phyloP scores from a whole-genome alignment of 352 stramenopile species.

The Salisapilia sapeloensis region DNA sequence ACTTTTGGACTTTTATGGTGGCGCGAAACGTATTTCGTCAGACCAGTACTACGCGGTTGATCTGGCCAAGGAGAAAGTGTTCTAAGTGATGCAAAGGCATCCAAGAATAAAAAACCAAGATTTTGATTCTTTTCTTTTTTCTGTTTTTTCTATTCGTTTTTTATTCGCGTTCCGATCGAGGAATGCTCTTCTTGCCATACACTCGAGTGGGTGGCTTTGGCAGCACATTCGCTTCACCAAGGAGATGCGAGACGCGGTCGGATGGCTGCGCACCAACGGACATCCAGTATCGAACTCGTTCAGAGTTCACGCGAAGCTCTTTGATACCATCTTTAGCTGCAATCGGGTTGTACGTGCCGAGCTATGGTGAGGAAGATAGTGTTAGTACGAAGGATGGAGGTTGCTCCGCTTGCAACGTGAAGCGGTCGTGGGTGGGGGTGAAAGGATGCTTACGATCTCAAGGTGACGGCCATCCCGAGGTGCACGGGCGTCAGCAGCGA shows the following conservation, averaged over 20 bases:
- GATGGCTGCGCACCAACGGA: constrained; percentile 75
- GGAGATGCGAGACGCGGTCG: constrained; percentile 61
- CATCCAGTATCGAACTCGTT: constrained; percentile 78
- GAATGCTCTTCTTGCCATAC: constrained; percentile 73
- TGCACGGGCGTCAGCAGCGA: constrained; percentile 63
- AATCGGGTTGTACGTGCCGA: constrained; percentile 80
- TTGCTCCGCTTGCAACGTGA: background rate
- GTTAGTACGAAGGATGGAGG: background rate
- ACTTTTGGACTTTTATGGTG: constrained; percentile 55
- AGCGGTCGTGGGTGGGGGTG: background rate
- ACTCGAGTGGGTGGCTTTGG: constrained; percentile 69
- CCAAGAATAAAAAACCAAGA: too few species aligned
- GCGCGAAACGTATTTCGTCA: constrained; percentile 36
- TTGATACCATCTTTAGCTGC: constrained; percentile 70
- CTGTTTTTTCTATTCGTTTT: too few species aligned
- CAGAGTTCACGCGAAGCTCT: constrained; percentile 75
- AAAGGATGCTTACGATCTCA: constrained; percentile 44
- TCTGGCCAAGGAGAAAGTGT: constrained; percentile 4
- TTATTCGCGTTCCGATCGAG: constrained; percentile 61
- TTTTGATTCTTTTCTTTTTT: too few species aligned
- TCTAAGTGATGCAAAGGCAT: background rate
- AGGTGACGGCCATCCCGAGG: constrained; percentile 75
- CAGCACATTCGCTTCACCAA: constrained; percentile 69
- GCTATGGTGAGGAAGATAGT: constrained; percentile 8
- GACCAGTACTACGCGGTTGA: constrained; percentile 48